Evolutionary conservation across 129 eudicot species (phyloP), one percentile per base, ranked within the genome.

Genomic region (Centella asiatica): DNA sequence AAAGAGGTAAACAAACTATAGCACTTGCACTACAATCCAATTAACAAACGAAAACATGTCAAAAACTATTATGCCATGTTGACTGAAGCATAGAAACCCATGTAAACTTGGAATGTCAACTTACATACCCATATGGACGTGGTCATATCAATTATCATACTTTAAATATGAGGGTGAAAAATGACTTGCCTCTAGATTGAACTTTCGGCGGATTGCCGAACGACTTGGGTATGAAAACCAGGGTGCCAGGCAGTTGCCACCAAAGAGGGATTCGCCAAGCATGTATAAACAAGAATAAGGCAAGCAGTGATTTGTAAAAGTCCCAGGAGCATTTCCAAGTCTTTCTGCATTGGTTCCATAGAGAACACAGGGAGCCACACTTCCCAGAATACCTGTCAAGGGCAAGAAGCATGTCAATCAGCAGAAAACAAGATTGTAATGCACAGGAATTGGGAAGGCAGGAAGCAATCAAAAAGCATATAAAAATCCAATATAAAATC

Each of bases 311-410:
- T 82, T 87, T 20, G 94, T 72, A 74, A 92, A 92, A 57, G 85
- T 77, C 32, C 95, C 90, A 26, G 98, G 87, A 12, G 83, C 70
- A 19, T 88, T 81, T 47, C 90, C 98, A 76, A 92, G 87, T 58
- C 98, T 82, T 67, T 92, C 98, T 2, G 60, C 95, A 69, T 79
- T 92, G 77, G 80, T 73, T 78, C 95, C 98, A 60, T 84, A 84
- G 18, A 92, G 85, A 68, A 92, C 95, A 78, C 98, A 92, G 23
- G 98, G 98, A 26, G 98, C 98, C 62, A 92, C 77, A 74, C 76
- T 72, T 58, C 98, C 98, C 65, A 92, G 83, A 51, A 92, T 77
- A 75, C 98, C 98, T 92, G 81, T 42, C 23, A 44, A 66, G 20
- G 81, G 42, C 23, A 44, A 66, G 20, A 64, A 15, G 31, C 37